Base-by-base conservation (phyloP, 441 rosid species). In the Eugenia klotzschiana region DNA sequence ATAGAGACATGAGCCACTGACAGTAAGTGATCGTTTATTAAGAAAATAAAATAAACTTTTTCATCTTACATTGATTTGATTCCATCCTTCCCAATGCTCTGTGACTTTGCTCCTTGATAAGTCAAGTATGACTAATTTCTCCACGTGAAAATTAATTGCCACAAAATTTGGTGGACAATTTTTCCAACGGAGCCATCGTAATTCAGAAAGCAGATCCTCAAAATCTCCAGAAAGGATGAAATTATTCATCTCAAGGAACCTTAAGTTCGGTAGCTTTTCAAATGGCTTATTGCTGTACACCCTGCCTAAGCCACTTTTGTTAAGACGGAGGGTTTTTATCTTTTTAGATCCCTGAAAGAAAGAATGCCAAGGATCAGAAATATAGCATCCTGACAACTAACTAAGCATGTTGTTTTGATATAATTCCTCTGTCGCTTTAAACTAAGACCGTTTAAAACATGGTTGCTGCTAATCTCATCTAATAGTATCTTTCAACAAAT, bases 71-170 rank as follows among this genome's bases (percentile, higher is more conserved):
- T 80, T 12, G 27, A 50, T 79, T 33, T 60, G 82, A 4, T 25
- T 79, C 85, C 85, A 84, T 29, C 82, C 83, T 7, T 51, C 8
- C 85, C 85, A 84, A n/a, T 57, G n/a, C 26, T 57, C 69, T 16
- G 69, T 60, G 50, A 84, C 40, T 27, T 57, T 43, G 49, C 69
- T 84, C 15, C 40, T 29, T 5, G 60, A 50, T 29, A 80, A 37
- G 15, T 80, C 64, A 51, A 84, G 86, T 13, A 80, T 13, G 25
- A 64, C 83, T 79, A 84, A 50, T 51, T 80, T 51, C 50, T 37
- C 25, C 20, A 26, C 18, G 3, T 29, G 26, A 23, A 84, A 60
- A 2, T 64, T 33, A 9, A 7, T 51, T 23, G 53, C 9, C 23
- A 74, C 29, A 4, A 84, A 51, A 23, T 22, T 16, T 20, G 29